Base-by-base conservation (phyloP, 2,329 filamentous ascomycete species). In the Cladosporium sp. region DNA sequence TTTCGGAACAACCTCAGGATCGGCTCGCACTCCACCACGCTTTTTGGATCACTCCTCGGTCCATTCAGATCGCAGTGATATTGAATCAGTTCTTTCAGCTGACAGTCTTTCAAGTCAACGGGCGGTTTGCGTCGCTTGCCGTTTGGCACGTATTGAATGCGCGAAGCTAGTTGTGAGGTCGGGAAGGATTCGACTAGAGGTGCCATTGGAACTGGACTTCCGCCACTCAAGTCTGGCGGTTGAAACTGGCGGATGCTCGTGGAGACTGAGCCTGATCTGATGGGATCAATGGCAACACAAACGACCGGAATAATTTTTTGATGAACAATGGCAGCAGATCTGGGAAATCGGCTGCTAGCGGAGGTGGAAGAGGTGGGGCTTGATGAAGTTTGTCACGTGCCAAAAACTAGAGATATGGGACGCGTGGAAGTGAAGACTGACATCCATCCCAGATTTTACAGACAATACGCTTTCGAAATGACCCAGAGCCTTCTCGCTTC, bases 41-140 rank as follows among this genome's bases (percentile, higher is more conserved):
- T 73, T 51, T 69, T 66, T 17, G 71, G 73, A 51, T 72, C 66
- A 34, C 75, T 71, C 44, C 68, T 70, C 52, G 76, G 73, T 35
- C 74, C 70, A 8, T 78, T 73, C 9, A 83, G 72, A 66, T 83
- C 78, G 71, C 85, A 88, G 24, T 79, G 79, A 67, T 85, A 87
- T 71, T 88, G 84, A 47, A 83, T 73, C 70, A 87, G 70, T 68
- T 86, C 82, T 63, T 82, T 75, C 39, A 87, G 71, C 57, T 78
- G 71, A 68, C 84, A 87, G 50, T 81, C 73, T 55, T 74, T 69
- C 5, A 87, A 74, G 32, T 81, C 73, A 59, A 84, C 72, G 15
- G 76, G 72, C n/a, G 69, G 70, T 68, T 84, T 84, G 60, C 81
- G 79, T 51, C 73, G 70, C 66, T 80, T 77, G 73, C 72, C 81